A percentile compares a stretch with the other conserved stretches of the same genome.
phyloP scores from a whole-genome alignment of 2,329 filamentous ascomycete species.

The Pseudogymnoascus sp. region DNA sequence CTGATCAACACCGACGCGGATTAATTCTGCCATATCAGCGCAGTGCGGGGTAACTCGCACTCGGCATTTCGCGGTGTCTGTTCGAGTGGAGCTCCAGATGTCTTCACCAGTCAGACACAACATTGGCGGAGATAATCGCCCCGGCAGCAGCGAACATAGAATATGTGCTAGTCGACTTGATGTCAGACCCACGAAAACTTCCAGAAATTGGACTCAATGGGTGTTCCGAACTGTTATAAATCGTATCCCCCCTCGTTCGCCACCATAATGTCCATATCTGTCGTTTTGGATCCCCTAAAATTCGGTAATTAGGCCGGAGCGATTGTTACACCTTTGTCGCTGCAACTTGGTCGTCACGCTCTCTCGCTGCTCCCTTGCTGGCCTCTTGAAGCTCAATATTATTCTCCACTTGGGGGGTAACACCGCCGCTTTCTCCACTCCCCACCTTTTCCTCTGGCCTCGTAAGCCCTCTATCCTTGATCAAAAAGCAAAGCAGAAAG shows the following conservation, averaged over 20 bases:
- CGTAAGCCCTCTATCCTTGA: constrained; percentile 43
- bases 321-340: not conserved
- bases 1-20: not conserved
- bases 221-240: too few species aligned
- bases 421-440: not conserved
- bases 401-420: not conserved
- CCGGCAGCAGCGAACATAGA: not conserved
- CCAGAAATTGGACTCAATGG: not conserved
- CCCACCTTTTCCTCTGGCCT: constrained; percentile 22
- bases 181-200: not conserved
- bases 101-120: not conserved
- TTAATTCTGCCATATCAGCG: not conserved
- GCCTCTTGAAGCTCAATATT: not conserved
- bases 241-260: too few species aligned
- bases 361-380: not conserved
- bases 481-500: constrained; percentile 42
- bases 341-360: not conserved
- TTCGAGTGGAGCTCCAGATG: not conserved
- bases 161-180: not conserved
- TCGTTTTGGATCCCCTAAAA: not conserved
- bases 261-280: not conserved
- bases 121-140: not conserved
- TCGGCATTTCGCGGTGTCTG: not conserved
- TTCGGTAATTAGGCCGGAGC: not conserved
- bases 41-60: not conserved